Base-by-base conservation (phyloP, 306 rosid genomes). In the Arachis stenosperma region DNA sequence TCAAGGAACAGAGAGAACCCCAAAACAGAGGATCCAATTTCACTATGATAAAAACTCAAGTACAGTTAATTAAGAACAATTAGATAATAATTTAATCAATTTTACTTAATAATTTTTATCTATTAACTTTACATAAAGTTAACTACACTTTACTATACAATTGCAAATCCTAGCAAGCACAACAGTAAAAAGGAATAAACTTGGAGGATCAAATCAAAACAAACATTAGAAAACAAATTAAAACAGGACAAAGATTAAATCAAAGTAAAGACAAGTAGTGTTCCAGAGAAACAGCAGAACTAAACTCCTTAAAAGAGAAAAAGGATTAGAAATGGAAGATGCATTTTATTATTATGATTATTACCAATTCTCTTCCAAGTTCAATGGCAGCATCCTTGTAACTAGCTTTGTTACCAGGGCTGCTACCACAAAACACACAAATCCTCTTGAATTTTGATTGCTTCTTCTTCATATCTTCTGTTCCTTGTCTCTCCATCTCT, bases 361-460 rank as follows among this genome's bases (percentile, higher is more conserved):
- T 48, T 88, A 93, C 98, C 90, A 93, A 80, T 79, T 89, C 97
- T 61, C 70, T 82, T 69, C 89, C 98, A 61, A 93, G 98, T 78
- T 91, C 94, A 80, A 91, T 88, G 78, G 98, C 97, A 79, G 98
- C 94, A 40, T 93, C 98, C 72, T 86, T 86, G 65, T 93, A 93
- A 64, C 78, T 88, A 69, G 74, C 85, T 78, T 93, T 93, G 71
- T 93, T 93, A 46, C 98, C 97, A 0, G 90, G 90, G 70, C 98
- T 91, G 62, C 98, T 93, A 5, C 97, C 98, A 81, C 98, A 93
- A 79, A 93, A 93, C 11, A 93, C 98, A 84, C 98, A 91, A 78
- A 93, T 81, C 86, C 88, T 89, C 76, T 89, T 89, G 92, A 93
- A 93, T 72, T 86, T 91, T n/a, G 98, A 87, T 76, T 29, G 59